Conservation (phyloP, 495 filamentous ascomycete genomes). For the Cenococcum geophilum region DNA sequence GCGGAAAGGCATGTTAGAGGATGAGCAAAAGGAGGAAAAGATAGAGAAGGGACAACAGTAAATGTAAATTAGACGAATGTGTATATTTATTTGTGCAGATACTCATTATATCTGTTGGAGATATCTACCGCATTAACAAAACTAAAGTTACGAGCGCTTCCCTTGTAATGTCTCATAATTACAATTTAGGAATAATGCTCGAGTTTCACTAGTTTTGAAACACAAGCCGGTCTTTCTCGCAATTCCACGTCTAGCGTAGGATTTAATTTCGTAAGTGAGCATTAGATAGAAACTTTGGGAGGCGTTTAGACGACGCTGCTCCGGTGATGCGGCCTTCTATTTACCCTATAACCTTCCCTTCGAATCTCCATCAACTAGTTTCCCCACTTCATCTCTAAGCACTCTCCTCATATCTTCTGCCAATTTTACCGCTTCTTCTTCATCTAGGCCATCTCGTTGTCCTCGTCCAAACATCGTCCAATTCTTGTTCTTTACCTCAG, state of each 20-base stretch:
- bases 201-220: too few species aligned
- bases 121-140: too few species aligned
- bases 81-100: constrained; percentile 1
- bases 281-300: too few species aligned
- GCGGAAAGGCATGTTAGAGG: constrained; percentile 67
- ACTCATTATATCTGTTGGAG: too few species aligned
- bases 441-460: constrained; percentile 74
- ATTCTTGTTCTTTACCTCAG: constrained; percentile 52
- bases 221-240: too few species aligned
- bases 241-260: too few species aligned
- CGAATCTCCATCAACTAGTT: constrained; percentile 41
- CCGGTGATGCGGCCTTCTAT: background rate
- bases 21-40: constrained; percentile 51
- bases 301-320: too few species aligned
- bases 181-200: too few species aligned
- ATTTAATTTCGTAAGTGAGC: too few species aligned
- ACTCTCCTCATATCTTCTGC: constrained; percentile 56
- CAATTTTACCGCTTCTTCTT: constrained; percentile 67
- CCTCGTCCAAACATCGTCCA: constrained; percentile 81
- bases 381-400: constrained; percentile 51
- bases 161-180: too few species aligned
- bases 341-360: constrained; percentile 32
- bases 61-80: background rate
- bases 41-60: background rate
- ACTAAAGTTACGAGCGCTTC: too few species aligned